Conservation (phyloP, 768 basidiomycete species). For the Candolleomyces efflorescens region DNA sequence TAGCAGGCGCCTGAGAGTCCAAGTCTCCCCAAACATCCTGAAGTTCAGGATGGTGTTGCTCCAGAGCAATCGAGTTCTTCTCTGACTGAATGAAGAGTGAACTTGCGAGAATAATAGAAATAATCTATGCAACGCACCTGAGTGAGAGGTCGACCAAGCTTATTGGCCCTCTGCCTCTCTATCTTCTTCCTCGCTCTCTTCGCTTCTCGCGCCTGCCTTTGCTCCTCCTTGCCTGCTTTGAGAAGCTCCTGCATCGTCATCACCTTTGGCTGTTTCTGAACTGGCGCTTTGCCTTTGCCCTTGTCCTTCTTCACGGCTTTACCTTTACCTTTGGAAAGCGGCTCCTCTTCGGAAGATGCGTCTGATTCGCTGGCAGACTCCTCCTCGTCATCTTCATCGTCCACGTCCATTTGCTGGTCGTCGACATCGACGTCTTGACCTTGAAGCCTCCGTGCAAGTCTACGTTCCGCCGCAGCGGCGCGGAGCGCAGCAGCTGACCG, state of each 20-base stretch:
- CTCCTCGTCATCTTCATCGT: slow-evolving; percentile 29
- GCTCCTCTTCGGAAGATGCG: slow-evolving; percentile 23
- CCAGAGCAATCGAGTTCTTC: slow-evolving; percentile 57
- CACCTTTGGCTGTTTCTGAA: slow-evolving; percentile 17
- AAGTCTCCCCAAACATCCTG: slow-evolving; percentile 86
- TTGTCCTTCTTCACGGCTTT: slow-evolving; percentile 10
- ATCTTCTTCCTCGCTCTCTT: slow-evolving; percentile 35
- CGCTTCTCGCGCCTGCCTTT: slow-evolving; percentile 17
- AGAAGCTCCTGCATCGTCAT: slow-evolving; percentile 33
- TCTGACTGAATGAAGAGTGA: slow-evolving; percentile 52
- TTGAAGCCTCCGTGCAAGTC: slow-evolving; percentile 30
- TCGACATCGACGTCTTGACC: slow-evolving; percentile 3
- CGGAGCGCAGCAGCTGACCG: slow-evolving; percentile 35
- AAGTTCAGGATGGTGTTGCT: slow-evolving; percentile 76
- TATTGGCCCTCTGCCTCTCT: slow-evolving; percentile 43
- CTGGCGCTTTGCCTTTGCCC: slow-evolving; percentile 12
- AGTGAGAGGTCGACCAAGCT: slow-evolving; percentile 74
- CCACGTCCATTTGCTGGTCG: slow-evolving; percentile 12
- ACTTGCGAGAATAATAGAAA: slow-evolving; percentile 3
- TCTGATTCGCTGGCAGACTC: slow-evolving; percentile 18
- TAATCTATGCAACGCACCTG: slow-evolving; percentile 38
- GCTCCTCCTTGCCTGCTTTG: slow-evolving; percentile 18
- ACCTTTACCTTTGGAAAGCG: slow-evolving; percentile 27
- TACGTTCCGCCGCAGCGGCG: slow-evolving; percentile 54
- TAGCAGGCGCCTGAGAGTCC: slow-evolving; percentile 53